Percentiles rank a stretch among this genome's conserved stretches.
These are phyloP conservation scores for Casuarina glauca DNA, from an alignment of 306 rosid species.

Conservation along the genomic window DNA sequence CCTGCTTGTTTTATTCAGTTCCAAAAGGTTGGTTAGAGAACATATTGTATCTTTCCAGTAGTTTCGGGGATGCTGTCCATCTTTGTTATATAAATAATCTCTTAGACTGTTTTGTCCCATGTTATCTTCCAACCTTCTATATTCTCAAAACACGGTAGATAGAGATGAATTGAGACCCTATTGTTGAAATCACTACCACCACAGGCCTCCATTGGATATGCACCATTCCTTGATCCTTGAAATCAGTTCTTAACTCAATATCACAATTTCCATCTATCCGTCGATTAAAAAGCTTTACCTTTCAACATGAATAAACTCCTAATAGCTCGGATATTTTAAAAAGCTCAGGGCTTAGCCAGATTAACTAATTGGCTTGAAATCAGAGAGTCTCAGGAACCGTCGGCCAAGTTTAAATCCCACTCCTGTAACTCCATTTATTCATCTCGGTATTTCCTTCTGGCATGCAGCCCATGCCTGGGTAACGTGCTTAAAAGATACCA, in stretches of 20 bases:
- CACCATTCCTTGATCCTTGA: not conserved
- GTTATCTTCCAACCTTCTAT: not conserved
- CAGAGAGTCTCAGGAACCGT: not conserved
- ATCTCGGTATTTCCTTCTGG: not conserved
- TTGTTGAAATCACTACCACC: not conserved
- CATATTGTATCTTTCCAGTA: not conserved
- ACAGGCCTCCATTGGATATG: not conserved
- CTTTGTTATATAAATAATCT: not conserved
- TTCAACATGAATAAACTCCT: not conserved
- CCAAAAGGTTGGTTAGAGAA: no score
- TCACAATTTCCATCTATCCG: not conserved
- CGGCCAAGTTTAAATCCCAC: not conserved
- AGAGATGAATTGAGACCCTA: not conserved
- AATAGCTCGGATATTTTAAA: not conserved
- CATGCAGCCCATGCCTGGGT: not conserved
- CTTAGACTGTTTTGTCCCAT: not conserved
- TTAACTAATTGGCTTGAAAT: not conserved
- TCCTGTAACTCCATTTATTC: not conserved
- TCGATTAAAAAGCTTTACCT: not conserved
- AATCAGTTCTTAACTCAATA: not conserved
- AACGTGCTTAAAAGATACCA: not conserved
- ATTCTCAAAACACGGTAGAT: not conserved
- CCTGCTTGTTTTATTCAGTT: no score
- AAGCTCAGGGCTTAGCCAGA: not conserved
- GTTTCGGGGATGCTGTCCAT: not conserved